Base-by-base conservation (phyloP, 371 early-diverging fungal species). In the Mucor irregularis region DNA sequence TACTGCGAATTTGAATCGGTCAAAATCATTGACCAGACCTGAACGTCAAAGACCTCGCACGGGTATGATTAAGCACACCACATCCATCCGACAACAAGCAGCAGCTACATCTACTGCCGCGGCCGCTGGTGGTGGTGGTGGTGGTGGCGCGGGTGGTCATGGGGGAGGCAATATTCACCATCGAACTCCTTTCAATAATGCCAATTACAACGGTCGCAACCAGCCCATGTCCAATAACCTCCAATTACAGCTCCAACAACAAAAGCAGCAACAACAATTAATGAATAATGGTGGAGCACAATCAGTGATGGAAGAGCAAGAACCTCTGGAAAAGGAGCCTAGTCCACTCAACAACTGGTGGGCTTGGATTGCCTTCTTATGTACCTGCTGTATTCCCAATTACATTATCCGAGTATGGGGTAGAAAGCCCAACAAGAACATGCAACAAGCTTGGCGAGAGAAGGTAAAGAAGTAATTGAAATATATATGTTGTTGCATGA, bases 381-480 rank as follows among this genome's bases (percentile, higher is more conserved):
- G 58, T 28, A 84, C 84, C 1, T 84, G 84, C 46, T 84, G 82
- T 40, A 49, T 76, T 40, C 84, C 82, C 0, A 62, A 59, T 45
- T 66, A 69, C 50, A 62, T 78, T 31, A 71, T 84, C 16, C 73
- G 76, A n/a, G 64, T 68, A 22, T 76, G 75, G 39, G 62, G 73
- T 46, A 55, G 74, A 13, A 76, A 76, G 45, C 45, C 76, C 1
- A 74, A 77, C 50, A 67, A 66, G 19, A 67, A 72, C 46, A 78
- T 74, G 64, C 73, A 80, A 43, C 85, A 84, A 56, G 88, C 88
- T 26, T 87, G 88, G 88, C 69, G 88, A 52, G 88, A 87, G 69
- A 87, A 87, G 61, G 82, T 85, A 59, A 49, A 10, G 6, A 3
- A 13, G 10, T 13, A 21, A n/a, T 28, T 22, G 31, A 43, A 13